These are phyloP conservation scores for Paraurostyla sp. DNA, from an alignment of 73 alveolate species.

Conservation along the genomic window DNA sequence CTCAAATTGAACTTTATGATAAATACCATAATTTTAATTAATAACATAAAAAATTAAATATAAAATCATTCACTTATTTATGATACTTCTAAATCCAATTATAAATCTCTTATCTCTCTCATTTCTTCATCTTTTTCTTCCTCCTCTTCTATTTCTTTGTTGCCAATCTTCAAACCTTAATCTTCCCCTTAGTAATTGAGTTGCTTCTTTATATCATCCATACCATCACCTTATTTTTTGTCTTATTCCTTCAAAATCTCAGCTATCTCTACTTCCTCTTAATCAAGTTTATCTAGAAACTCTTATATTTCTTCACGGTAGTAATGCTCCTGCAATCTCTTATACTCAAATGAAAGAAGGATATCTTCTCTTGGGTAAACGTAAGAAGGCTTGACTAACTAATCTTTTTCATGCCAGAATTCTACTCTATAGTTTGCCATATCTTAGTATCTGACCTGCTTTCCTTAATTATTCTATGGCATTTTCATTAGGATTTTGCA, in stretches of 20 bases:
- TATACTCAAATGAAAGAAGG: slow-evolving; percentile 11
- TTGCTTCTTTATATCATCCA: slow-evolving; percentile 30
- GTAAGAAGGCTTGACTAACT: not conserved
- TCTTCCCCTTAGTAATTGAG: slow-evolving; percentile 28
- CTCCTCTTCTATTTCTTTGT: slow-evolving; percentile 34
- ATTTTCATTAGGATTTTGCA: slow-evolving; percentile 5
- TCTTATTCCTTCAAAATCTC: slow-evolving; percentile 2
- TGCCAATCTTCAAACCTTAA: slow-evolving; percentile 26
- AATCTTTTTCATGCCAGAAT: slow-evolving; percentile 17
- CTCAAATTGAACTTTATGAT: no score
- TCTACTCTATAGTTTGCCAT: slow-evolving; percentile 6
- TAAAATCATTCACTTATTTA: no score
- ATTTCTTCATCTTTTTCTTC: slow-evolving; percentile 53
- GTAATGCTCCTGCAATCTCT: slow-evolving; percentile 10
- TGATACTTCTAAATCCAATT: no score
- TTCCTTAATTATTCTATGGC: not conserved
- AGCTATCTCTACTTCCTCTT: slow-evolving; percentile 40
- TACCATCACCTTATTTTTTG: slow-evolving; percentile 8
- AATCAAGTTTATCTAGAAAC: slow-evolving; percentile 32
- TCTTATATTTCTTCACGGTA: slow-evolving; percentile 26
- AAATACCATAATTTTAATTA: no score
- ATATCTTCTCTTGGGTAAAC: slow-evolving; percentile 28
- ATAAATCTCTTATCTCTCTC: not conserved
- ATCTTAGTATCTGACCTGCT: not conserved
- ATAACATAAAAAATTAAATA: no score